Evolutionary conservation across 2,329 filamentous ascomycete species (phyloP).

Genomic region (Aspergillus aculeatinus): DNA sequence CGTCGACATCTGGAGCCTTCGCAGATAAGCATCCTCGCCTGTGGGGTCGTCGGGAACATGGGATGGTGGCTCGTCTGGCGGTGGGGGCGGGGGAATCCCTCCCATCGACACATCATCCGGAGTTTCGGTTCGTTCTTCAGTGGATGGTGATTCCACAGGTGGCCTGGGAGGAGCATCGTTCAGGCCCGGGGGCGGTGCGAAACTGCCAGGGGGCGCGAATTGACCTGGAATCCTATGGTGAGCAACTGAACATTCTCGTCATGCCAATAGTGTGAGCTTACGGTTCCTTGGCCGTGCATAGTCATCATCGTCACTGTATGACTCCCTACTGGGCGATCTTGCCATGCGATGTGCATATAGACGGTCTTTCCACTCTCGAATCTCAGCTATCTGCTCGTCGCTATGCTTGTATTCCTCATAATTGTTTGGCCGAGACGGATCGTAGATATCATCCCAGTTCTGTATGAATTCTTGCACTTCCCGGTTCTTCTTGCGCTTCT

Average conservation of each 20-base stretch:
- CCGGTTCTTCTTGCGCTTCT: constrained; percentile 73
- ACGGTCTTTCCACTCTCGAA: constrained; percentile 80
- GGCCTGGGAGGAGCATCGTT: constrained; percentile 42
- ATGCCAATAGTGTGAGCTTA: constrained; percentile 31
- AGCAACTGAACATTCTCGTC: not conserved
- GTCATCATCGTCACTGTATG: constrained; percentile 53
- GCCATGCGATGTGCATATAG: constrained; percentile 70
- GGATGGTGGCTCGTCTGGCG: constrained; percentile 30
- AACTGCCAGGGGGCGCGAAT: constrained; percentile 53
- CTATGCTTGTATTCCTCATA: constrained; percentile 82
- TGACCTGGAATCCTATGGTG: constrained; percentile 33
- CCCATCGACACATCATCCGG: constrained; percentile 19
- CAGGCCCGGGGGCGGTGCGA: constrained; percentile 52
- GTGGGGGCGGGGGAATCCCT: constrained; percentile 25
- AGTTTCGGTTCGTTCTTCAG: constrained; percentile 36
- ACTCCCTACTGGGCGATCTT: constrained; percentile 44
- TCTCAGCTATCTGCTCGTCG: constrained; percentile 77
- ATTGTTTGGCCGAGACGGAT: constrained; percentile 76
- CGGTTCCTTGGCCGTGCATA: constrained; percentile 47
- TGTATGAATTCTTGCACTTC: constrained; percentile 56
- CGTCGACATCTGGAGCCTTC: constrained; percentile 24
- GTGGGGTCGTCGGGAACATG: constrained; percentile 30
- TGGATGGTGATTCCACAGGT: constrained; percentile 24
- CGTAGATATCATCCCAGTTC: constrained; percentile 93
- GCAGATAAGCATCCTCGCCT: constrained; percentile 29